Evolutionary conservation across 2,329 filamentous ascomycete species (phyloP).

Genomic region (Colletotrichum sansevieriae): DNA sequence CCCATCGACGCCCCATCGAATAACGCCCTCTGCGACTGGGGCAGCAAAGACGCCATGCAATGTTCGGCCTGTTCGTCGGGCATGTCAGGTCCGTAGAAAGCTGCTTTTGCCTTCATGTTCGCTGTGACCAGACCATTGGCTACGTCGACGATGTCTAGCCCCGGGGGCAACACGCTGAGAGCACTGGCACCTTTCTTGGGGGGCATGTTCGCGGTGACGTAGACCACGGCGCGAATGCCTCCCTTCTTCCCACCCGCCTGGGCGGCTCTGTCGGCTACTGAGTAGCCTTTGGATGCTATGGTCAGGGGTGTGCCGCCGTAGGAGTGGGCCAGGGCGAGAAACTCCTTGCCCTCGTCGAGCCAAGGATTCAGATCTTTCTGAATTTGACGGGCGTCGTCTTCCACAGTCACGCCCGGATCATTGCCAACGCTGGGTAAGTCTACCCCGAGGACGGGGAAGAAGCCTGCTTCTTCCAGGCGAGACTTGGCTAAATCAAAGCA

Average conservation of each 20-base stretch:
- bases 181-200: slow-evolving; percentile 17
- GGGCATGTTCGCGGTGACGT: slow-evolving; percentile 22
- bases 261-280: slow-evolving; percentile 1
- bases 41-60: slow-evolving; percentile 16
- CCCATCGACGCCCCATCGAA: background rate
- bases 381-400: slow-evolving; percentile 25
- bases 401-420: slow-evolving; percentile 5
- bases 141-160: slow-evolving; percentile 18
- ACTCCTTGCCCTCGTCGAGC: slow-evolving; percentile 18
- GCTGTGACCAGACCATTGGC: slow-evolving; percentile 12
- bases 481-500: slow-evolving; percentile 23
- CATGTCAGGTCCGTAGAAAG: slow-evolving; percentile 35
- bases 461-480: slow-evolving; percentile 7
- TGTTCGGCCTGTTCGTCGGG: slow-evolving; percentile 3
- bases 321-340: slow-evolving; percentile 26
- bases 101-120: slow-evolving; percentile 19
- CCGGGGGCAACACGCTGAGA: slow-evolving; percentile 24
- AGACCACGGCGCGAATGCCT: slow-evolving; percentile 17
- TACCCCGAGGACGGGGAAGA: slow-evolving; percentile 24
- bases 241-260: background rate
- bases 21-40: slow-evolving; percentile 16
- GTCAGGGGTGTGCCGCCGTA: slow-evolving; percentile 21
- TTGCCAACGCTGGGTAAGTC: slow-evolving; percentile 22
- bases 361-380: slow-evolving; percentile 10
- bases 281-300: slow-evolving; percentile 20